These are phyloP conservation scores for Colletotrichum spaethianum DNA, from an alignment of 2,329 filamentous ascomycete species.

Conservation along the genomic window DNA sequence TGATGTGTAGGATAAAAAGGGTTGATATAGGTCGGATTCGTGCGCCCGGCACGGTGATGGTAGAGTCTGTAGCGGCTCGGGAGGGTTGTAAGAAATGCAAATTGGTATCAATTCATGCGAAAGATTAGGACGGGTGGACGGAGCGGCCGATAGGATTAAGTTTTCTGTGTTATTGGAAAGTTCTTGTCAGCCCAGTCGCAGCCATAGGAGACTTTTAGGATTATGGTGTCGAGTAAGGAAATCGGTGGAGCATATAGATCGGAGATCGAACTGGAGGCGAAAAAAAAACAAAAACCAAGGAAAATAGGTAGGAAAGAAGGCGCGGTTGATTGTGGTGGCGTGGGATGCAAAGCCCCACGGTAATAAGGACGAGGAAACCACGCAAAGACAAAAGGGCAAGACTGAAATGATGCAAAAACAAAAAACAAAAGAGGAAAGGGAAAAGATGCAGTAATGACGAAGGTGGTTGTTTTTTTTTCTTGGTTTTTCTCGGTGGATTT, in stretches of 20 bases:
- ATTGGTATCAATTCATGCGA: slow-evolving; percentile 42
- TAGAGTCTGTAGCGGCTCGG: neutral
- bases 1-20: slow-evolving; percentile 38
- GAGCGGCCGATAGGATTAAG: slow-evolving; percentile 30
- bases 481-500: slow-evolving; percentile 9
- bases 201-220: slow-evolving; percentile 18
- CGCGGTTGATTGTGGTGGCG: slow-evolving; percentile 5
- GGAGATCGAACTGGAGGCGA: slow-evolving; percentile 6
- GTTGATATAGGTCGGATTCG: slow-evolving; percentile 2
- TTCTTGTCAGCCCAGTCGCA: slow-evolving; percentile 32
- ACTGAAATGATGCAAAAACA: neutral
- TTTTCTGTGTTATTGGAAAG: slow-evolving; percentile 27
- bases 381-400: neutral
- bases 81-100: slow-evolving; percentile 26
- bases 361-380: neutral
- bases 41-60: slow-evolving; percentile 32
- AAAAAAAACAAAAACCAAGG: neutral
- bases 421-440: neutral
- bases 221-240: neutral
- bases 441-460: slow-evolving; percentile 14
- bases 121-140: slow-evolving; percentile 16
- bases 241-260: slow-evolving; percentile 14
- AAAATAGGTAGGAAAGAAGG: slow-evolving; percentile 11
- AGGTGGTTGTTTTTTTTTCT: slow-evolving; percentile 7
- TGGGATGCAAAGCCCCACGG: neutral